phyloP scores from a whole-genome alignment of 345 rosid species.

The Aurinia saxatilis region DNA sequence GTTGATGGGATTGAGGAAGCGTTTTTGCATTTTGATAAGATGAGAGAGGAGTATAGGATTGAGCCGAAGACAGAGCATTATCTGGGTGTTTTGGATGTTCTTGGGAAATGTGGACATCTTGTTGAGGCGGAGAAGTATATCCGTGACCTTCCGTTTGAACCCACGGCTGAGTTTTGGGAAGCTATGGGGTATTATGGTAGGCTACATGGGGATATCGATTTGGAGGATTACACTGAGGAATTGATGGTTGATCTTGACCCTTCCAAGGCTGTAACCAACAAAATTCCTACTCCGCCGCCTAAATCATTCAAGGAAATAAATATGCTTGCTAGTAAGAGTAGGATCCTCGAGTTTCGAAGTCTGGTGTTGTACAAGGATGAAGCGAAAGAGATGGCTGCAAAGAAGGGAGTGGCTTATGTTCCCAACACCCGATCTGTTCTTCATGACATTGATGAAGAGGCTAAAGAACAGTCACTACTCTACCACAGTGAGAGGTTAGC shows the following conservation, averaged over 20 bases:
- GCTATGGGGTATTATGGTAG: constrained; percentile 46
- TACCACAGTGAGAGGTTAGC: constrained; percentile 78
- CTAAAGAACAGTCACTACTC: constrained; percentile 71
- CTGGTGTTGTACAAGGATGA: constrained; percentile 63
- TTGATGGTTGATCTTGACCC: constrained; percentile 57
- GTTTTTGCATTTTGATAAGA: constrained; percentile 55
- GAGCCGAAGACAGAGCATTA: constrained; percentile 42
- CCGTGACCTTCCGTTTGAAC: constrained; percentile 45
- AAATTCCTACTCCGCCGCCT: constrained; percentile 50
- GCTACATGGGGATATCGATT: constrained; percentile 58
- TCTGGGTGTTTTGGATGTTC: constrained; percentile 53
- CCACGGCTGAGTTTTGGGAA: constrained; percentile 58
- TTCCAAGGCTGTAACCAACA: constrained; percentile 39
- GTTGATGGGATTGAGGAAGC: constrained; percentile 68
- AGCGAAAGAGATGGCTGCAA: constrained; percentile 47
- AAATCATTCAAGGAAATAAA: constrained; percentile 43
- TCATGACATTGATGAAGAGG: constrained; percentile 80
- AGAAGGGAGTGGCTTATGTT: constrained; percentile 50
- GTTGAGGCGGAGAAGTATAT: constrained; percentile 51
- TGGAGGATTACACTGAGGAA: constrained; percentile 57
- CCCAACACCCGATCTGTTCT: constrained; percentile 67
- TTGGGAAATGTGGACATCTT: constrained; percentile 64
- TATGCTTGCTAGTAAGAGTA: constrained; percentile 65
- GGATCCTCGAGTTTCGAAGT: constrained; percentile 49
- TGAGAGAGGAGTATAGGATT: constrained; percentile 46